Conservation (phyloP, 2,329 filamentous ascomycete species). For the Diaporthe citri region DNA sequence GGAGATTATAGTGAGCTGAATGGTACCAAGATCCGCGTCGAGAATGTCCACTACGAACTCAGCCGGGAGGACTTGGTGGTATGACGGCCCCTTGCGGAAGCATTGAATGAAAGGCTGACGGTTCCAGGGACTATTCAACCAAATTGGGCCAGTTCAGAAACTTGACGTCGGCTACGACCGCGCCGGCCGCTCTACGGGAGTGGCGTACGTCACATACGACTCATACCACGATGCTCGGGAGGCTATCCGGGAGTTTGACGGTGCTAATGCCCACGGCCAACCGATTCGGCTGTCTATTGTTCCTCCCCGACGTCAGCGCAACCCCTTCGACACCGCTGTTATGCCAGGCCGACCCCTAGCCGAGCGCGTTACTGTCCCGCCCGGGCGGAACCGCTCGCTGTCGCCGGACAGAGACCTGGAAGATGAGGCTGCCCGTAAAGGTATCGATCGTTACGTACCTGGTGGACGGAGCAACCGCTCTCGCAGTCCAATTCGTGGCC, state of each 20-base stretch:
- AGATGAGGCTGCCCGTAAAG: slow-evolving; percentile 72
- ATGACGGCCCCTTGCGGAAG: slow-evolving; percentile 43
- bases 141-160: slow-evolving; percentile 79
- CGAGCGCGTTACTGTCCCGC: slow-evolving; percentile 70
- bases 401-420: slow-evolving; percentile 62
- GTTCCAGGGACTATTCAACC: slow-evolving; percentile 79
- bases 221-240: slow-evolving; percentile 76
- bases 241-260: slow-evolving; percentile 85
- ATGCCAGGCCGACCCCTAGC: slow-evolving; percentile 69
- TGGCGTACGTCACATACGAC: slow-evolving; percentile 86
- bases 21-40: slow-evolving; percentile 82
- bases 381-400: slow-evolving; percentile 72
- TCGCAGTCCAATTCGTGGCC: slow-evolving; percentile 68
- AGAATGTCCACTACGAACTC: slow-evolving; percentile 93
- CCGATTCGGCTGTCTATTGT: slow-evolving; percentile 82
- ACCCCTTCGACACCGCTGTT: slow-evolving; percentile 68
- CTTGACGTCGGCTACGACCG: slow-evolving; percentile 86
- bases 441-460: slow-evolving; percentile 85
- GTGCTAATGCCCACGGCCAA: slow-evolving; percentile 91
- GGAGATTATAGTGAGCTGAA: slow-evolving; percentile 56
- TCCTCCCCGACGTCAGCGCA: slow-evolving; percentile 61
- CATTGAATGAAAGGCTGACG: slow-evolving; percentile 44
- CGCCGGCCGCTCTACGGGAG: slow-evolving; percentile 87
- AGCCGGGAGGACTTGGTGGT: slow-evolving; percentile 87
- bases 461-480: slow-evolving; percentile 64